Evolutionary conservation across 805 yeast species (phyloP), one percentile per base, ranked within the genome.

Genomic region (Candida tallmaniae): DNA sequence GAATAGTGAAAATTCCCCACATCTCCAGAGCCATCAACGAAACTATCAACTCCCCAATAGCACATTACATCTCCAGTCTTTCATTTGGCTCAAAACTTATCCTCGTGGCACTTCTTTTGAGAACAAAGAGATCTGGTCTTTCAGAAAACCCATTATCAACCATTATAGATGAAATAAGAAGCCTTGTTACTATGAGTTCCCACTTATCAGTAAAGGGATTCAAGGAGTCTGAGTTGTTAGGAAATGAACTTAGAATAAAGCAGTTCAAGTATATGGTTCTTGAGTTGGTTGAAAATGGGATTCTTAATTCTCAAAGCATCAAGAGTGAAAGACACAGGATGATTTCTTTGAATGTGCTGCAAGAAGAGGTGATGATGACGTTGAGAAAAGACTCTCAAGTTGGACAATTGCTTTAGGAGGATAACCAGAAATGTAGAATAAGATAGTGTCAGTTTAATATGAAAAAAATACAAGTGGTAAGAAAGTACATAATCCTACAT

Each of bases 1-100:
- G 70, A 39, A 61, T 73, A 4, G 89, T 88, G 5, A 75, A 75
- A 21, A 83, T 87, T 14, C 65, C 68, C 8, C 95, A 88, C 56
- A 78, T 90, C 13, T 76, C 83, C 55, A 74, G 71, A 45, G 96
- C 96, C 0, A 79, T 86, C 24, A 72, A 74, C 43, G 96, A 86
- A 54, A 74, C 94, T 0, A 78, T 86, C 5, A 74, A 73, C 39
- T 78, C 95, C 0, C 95, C 96, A 0, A 62, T 77, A n/a, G 56
- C 76, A 0, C 68, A 62, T 35, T 83, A 74, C 46, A 56, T 93
- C 14, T 52, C 62, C 17, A 63, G 76, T 0, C 60, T 87, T 17
- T 70, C 96, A 2, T 74, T 84, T 45, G 70, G 82, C 1, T 68
- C 83, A 5, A 90, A 88, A 51, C 60, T 90, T 32, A 61, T 89